Evolutionary conservation across 2,329 filamentous ascomycete genomes (phyloP), one percentile per base, ranked within the genome.

Genomic region (Cladosporium sp.): DNA sequence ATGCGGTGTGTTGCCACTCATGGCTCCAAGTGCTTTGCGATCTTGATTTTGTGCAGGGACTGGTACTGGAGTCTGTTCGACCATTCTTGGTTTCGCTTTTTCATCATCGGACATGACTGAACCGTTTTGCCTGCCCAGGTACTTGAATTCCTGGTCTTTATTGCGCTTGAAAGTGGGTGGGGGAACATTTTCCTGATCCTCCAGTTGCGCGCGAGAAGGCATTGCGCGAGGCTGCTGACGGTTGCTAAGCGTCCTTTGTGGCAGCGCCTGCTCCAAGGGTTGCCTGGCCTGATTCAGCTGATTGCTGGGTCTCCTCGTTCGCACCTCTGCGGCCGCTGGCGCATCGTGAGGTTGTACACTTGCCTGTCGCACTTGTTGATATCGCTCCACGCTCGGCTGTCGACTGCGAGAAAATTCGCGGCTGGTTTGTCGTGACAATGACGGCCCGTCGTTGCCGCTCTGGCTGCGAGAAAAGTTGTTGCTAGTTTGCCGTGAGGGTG

Each of bases 111-210:
- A 80, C 51, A 82, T 78, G 37, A 79, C 73, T 1, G 80, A 76
- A 36, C 80, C 85, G 32, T 80, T 79, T 2, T 76, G 64, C 66
- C 82, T 84, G 24, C 87, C 83, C 17, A 83, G 67, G 32, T 84
- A 66, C 42, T 77, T 77, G 56, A 82, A 78, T 10, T 77, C 76
- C 10, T 81, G 75, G 1, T 83, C 76, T 66, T 86, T 88, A 39
- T 80, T 72, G 66, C 74, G 82, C 69, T 83, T 87, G 72, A 90
- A 87, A 0, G 84, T 87, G 24, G 87, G 83, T 3, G 86, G 86
- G 3, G 83, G 80, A 60, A 94, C 85, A 69, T 97, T 97, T 71
- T 97, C 92, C 70, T 96, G 91, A 60, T 87, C 81, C 17, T 87
- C 84, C 47, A 89, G 70, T 51, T 82, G 78, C 8, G 81, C 73